phyloP scores from a whole-genome alignment of 345 rosid species.

The Citrus sp. region DNA sequence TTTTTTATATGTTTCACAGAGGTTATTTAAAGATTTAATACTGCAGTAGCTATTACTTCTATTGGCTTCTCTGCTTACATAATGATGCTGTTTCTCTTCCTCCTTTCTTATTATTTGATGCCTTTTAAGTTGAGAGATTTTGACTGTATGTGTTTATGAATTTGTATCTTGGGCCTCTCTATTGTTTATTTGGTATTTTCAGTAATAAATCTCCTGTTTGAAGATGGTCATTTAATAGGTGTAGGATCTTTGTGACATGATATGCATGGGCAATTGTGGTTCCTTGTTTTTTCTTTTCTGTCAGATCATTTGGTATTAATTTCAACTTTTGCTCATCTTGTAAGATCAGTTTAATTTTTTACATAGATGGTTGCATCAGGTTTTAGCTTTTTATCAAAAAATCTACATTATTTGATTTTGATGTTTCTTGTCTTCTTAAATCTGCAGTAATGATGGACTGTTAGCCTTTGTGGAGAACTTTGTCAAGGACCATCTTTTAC shows the following conservation, averaged over 20 bases:
- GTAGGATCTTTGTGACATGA: no score
- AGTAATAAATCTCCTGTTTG: not conserved
- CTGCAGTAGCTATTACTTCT: not conserved
- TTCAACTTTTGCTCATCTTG: not conserved
- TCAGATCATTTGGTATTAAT: not conserved
- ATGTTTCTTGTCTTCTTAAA: constrained; percentile 4
- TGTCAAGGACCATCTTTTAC: constrained; percentile 94
- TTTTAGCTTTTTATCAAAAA: not conserved
- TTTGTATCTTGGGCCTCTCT: not conserved
- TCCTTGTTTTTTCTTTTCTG: not conserved
- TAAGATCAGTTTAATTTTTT: not conserved
- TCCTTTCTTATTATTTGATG: not conserved
- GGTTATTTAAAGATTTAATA: not conserved
- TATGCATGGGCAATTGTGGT: not conserved
- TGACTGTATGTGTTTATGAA: not conserved
- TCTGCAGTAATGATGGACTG: constrained; percentile 91
- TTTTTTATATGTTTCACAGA: not conserved
- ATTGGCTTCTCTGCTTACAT: no score
- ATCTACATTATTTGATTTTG: not conserved
- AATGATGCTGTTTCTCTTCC: no score
- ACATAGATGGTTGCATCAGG: not conserved
- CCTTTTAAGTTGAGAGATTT: not conserved
- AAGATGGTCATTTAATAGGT: not conserved
- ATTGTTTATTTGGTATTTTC: not conserved
- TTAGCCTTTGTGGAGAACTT: constrained; percentile 93